phyloP scores from a whole-genome alignment of 2,329 filamentous ascomycete species.

The Pseudogymnoascus sp. region DNA sequence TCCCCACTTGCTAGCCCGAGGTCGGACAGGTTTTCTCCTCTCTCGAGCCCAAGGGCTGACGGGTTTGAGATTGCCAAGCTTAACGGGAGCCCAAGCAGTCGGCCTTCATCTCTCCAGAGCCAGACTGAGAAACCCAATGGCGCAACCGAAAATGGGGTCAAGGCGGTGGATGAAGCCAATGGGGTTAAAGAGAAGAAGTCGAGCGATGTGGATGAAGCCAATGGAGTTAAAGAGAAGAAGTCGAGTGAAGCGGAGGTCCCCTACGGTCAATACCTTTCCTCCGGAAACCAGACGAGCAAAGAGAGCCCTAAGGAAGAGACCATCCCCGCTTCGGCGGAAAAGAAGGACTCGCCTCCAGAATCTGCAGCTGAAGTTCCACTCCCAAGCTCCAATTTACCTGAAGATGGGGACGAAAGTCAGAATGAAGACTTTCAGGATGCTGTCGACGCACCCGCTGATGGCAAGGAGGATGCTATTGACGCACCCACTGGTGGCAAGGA shows the following conservation, averaged over 20 bases:
- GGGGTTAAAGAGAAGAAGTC: not conserved
- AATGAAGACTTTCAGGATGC: not conserved
- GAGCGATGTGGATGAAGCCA: not conserved
- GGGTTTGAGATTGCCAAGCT: constrained; percentile 5
- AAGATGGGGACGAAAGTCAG: not conserved
- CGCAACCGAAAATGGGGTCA: not conserved
- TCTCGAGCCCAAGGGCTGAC: constrained; percentile 1
- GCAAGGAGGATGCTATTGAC: not conserved
- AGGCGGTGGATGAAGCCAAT: not conserved
- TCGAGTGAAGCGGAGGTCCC: not conserved
- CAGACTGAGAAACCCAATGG: not conserved
- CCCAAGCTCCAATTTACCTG: not conserved
- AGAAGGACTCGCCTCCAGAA: not conserved
- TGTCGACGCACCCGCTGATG: not conserved
- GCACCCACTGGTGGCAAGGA: not conserved
- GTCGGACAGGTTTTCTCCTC: constrained; percentile 9
- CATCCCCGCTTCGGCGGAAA: not conserved
- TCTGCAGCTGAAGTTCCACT: not conserved
- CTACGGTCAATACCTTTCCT: not conserved
- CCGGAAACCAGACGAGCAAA: not conserved
- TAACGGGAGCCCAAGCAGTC: not conserved
- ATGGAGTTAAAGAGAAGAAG: not conserved
- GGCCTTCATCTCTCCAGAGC: not conserved
- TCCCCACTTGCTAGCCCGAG: constrained; percentile 1
- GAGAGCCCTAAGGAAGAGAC: not conserved